These are phyloP conservation scores for Hericium erinaceus DNA, from an alignment of 768 basidiomycete genomes.

Conservation along the genomic window DNA sequence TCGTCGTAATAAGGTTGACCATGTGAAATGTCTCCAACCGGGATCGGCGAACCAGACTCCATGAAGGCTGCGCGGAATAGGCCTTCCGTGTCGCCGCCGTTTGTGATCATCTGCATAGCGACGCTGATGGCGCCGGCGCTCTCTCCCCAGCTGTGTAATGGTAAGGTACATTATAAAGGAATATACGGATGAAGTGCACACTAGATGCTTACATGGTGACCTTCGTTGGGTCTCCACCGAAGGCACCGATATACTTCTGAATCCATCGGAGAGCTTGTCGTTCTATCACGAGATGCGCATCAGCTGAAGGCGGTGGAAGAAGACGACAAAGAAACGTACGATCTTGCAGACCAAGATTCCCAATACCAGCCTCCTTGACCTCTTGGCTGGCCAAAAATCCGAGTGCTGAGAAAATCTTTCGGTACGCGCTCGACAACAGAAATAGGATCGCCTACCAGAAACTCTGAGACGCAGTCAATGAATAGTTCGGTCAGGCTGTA, in stretches of 20 bases:
- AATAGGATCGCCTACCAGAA: neutral
- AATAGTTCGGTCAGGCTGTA: neutral
- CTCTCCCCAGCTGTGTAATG: constrained; percentile 25
- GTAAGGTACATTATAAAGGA: constrained; percentile 9
- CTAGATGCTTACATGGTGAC: constrained; percentile 17
- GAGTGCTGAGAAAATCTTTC: neutral
- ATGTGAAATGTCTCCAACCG: constrained; percentile 7
- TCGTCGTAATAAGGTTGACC: constrained; percentile 31
- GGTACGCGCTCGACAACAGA: too few species aligned
- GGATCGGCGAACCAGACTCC: constrained; percentile 19
- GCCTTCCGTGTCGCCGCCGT: constrained; percentile 15
- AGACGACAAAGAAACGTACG: neutral
- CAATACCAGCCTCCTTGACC: constrained; percentile 10
- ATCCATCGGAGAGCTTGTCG: constrained; percentile 31
- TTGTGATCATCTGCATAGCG: constrained; percentile 19
- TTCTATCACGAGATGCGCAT: constrained; percentile 9
- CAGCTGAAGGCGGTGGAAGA: neutral
- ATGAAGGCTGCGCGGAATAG: constrained; percentile 18
- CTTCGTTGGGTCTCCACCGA: constrained; percentile 31
- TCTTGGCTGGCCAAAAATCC: constrained; percentile 11
- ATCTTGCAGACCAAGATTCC: constrained; percentile 13
- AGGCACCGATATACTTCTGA: constrained; percentile 29
- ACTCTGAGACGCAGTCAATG: neutral
- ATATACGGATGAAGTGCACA: neutral
- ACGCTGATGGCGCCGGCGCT: constrained; percentile 30